Evolutionary conservation across 345 rosid species (phyloP).

Genomic region (Citrus trifoliata): DNA sequence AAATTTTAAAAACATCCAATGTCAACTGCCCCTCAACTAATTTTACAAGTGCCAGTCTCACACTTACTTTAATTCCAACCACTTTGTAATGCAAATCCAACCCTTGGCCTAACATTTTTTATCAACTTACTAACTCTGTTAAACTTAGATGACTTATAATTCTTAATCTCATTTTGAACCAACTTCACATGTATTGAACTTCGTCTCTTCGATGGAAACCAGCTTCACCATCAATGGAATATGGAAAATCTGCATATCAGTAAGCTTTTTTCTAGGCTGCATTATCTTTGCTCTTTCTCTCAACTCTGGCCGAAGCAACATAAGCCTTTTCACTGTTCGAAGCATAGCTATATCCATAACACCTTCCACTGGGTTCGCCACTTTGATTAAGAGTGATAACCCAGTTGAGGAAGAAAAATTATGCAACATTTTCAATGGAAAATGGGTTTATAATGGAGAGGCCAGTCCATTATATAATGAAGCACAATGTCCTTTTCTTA

Average conservation of each 20-base stretch:
- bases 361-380: not conserved
- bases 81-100: not conserved
- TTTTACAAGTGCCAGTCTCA: not conserved
- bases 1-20: not conserved
- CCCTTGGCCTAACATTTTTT: not conserved
- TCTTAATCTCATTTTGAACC: not conserved
- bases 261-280: constrained; percentile 26
- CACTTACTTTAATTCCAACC: not conserved
- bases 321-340: constrained; percentile 13
- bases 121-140: not conserved
- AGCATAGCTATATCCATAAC: not conserved
- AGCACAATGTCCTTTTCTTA: constrained; percentile 41
- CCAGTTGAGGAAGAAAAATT: not conserved
- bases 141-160: not conserved
- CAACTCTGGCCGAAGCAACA: not conserved
- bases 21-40: not conserved
- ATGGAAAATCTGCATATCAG: constrained; percentile 37
- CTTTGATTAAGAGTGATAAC: not conserved
- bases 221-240: constrained; percentile 13
- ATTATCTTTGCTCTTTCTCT: constrained; percentile 17
- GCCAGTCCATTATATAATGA: constrained; percentile 26
- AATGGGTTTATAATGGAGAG: constrained; percentile 45
- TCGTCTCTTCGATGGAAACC: constrained; percentile 9
- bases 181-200: not conserved
- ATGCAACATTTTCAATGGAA: constrained; percentile 46